A percentile compares a stretch with the other conserved stretches of the same genome.
Conservation (phyloP, 345 rosid species). For the Syzygium aromaticum region DNA sequence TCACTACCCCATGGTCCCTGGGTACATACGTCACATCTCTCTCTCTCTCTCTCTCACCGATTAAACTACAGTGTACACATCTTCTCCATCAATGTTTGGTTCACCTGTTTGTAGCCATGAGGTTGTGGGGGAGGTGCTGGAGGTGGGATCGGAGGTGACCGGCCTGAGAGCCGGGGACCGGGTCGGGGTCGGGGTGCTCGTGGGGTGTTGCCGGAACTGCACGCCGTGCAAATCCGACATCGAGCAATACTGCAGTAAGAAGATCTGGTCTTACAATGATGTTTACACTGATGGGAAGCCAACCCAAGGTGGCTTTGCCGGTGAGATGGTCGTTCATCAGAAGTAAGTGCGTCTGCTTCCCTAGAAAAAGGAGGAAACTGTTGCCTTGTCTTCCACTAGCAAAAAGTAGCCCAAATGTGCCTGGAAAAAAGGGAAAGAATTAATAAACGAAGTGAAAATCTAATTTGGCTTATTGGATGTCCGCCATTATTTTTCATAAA, state of each 20-base stretch:
- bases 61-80: neutral
- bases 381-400: neutral
- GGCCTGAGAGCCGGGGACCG: conserved; percentile 46
- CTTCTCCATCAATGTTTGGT: neutral
- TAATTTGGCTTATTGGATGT: neutral
- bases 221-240: conserved; percentile 39
- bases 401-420: neutral
- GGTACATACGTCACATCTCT: conserved; percentile 23
- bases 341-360: conserved; percentile 26
- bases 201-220: conserved; percentile 64
- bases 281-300: conserved; percentile 63
- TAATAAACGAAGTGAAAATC: neutral
- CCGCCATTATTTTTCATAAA: neutral
- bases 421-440: neutral
- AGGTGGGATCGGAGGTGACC: conserved; percentile 51
- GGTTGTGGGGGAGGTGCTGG: conserved; percentile 68
- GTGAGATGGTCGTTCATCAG: conserved; percentile 61
- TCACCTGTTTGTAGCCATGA: conserved; percentile 40
- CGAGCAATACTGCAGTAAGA: conserved; percentile 66
- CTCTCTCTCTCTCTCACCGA: neutral
- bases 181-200: conserved; percentile 54
- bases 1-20: conserved; percentile 73
- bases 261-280: conserved; percentile 50
- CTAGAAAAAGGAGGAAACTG: neutral
- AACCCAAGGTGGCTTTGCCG: conserved; percentile 71